These are phyloP conservation scores for Scleroderma citrinum DNA, from an alignment of 768 basidiomycete species.

Conservation along the genomic window DNA sequence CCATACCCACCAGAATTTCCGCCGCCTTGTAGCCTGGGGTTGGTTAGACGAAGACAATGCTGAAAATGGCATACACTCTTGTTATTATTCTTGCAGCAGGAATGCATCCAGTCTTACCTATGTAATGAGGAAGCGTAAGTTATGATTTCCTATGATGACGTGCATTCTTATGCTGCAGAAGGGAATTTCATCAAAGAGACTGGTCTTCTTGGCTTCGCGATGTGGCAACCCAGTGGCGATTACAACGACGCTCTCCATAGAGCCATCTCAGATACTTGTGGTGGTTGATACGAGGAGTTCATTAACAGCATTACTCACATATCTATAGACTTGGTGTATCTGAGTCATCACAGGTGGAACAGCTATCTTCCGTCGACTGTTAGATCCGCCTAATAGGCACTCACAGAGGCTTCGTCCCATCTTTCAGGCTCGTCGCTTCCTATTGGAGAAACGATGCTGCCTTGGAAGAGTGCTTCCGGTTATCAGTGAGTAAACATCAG, in stretches of 20 bases:
- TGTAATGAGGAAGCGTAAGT: constrained; percentile 52
- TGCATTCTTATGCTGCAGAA: constrained; percentile 53
- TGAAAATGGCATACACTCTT: constrained; percentile 43
- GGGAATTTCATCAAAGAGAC: constrained; percentile 50
- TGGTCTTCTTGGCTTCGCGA: constrained; percentile 59
- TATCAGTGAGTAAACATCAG: no score
- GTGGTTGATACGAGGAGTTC: neutral
- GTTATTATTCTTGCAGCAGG: constrained; percentile 64
- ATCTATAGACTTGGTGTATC: no score
- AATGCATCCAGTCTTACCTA: constrained; percentile 68
- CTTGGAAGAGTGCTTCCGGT: no score
- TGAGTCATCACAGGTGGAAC: no score
- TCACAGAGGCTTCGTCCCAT: no score
- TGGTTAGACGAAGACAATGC: constrained; percentile 36
- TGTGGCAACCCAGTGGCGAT: constrained; percentile 72
- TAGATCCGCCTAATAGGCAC: no score
- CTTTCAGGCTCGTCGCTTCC: no score
- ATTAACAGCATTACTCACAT: neutral
- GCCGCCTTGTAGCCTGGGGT: constrained; percentile 52
- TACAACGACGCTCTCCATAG: constrained; percentile 52
- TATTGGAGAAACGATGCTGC: no score
- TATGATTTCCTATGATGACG: constrained; percentile 63
- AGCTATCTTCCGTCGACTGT: no score
- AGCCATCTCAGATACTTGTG: constrained; percentile 35
- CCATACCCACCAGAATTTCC: constrained; percentile 44